These are phyloP conservation scores for Quambalaria eucalypti DNA, from an alignment of 1,284 basidiomycete genomes.

Conservation along the genomic window DNA sequence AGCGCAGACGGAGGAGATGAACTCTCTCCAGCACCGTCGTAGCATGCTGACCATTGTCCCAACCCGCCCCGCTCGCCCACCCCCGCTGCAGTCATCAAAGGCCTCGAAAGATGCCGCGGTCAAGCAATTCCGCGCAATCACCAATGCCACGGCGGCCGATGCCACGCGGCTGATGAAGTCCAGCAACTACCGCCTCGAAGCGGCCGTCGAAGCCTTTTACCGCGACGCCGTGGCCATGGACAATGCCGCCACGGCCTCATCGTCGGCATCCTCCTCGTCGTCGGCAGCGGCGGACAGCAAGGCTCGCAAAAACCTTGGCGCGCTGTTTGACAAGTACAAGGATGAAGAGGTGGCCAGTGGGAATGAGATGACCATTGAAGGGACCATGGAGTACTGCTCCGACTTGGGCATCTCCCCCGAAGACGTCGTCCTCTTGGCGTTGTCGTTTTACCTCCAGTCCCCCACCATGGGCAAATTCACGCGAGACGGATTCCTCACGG, in stretches of 20 bases:
- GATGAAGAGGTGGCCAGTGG: conserved; percentile 17
- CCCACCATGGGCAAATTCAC: conserved; percentile 37
- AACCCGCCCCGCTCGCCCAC: not conserved
- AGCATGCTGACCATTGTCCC: not conserved
- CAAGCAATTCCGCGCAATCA: conserved; percentile 21
- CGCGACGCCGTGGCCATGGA: conserved; percentile 41
- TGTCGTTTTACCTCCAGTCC: conserved; percentile 39
- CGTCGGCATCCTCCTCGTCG: not conserved
- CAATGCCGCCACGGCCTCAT: conserved; percentile 23
- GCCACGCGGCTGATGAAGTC: conserved; percentile 66
- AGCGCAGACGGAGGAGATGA: no score
- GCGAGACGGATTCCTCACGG: conserved; percentile 27
- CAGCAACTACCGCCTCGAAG: conserved; percentile 60
- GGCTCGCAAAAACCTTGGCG: conserved; percentile 48
- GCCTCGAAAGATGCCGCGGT: conserved; percentile 23
- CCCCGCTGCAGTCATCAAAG: conserved; percentile 12
- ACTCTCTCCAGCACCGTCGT: no score
- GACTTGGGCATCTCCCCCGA: conserved; percentile 34
- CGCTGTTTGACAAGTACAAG: conserved; percentile 57
- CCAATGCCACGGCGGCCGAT: conserved; percentile 49
- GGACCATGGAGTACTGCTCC: conserved; percentile 34
- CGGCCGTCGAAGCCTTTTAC: conserved; percentile 68
- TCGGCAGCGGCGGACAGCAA: conserved; percentile 13
- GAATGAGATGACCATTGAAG: conserved; percentile 33
- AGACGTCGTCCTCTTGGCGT: conserved; percentile 37